These are phyloP conservation scores for Lentinula sp. DNA, from an alignment of 768 basidiomycete genomes.

Conservation along the genomic window DNA sequence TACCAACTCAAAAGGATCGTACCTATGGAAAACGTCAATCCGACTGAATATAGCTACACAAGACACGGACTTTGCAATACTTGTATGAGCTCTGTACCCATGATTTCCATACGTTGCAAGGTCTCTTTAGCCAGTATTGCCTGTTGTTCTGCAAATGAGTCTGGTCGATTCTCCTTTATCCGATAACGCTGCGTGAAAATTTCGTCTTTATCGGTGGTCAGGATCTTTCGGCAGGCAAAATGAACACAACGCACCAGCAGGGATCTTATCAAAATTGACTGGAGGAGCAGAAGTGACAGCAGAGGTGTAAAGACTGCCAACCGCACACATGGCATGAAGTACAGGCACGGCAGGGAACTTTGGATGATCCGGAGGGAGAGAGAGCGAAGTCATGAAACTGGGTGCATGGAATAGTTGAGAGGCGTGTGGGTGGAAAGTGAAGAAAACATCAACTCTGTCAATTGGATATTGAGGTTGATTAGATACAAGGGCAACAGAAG, in stretches of 20 bases:
- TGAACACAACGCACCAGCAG: conserved; percentile 29
- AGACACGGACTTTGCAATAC: conserved; percentile 51
- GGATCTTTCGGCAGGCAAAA: not conserved
- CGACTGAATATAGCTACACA: not conserved
- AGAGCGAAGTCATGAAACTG: conserved; percentile 58
- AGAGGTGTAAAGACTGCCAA: conserved; percentile 70
- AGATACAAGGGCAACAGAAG: not conserved
- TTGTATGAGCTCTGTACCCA: conserved; percentile 52
- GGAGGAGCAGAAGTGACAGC: conserved; percentile 53
- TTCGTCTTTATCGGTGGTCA: conserved; percentile 33
- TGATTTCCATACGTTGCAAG: conserved; percentile 37
- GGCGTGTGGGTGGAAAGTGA: conserved; percentile 70
- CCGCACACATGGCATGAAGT: conserved; percentile 84
- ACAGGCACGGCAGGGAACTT: conserved; percentile 68
- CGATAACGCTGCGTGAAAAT: conserved; percentile 45
- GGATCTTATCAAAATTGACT: conserved; percentile 41
- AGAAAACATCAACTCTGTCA: conserved; percentile 69
- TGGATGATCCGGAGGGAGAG: conserved; percentile 59
- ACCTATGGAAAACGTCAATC: conserved; percentile 29
- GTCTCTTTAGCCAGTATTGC: conserved; percentile 48
- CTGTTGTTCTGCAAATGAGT: conserved; percentile 64
- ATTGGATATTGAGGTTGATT: not conserved
- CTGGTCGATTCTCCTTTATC: conserved; percentile 37
- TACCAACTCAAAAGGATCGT: conserved; percentile 63
- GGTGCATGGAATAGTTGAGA: conserved; percentile 62